Conservation (phyloP, 805 yeast species). For the Ascoidea tarda region DNA sequence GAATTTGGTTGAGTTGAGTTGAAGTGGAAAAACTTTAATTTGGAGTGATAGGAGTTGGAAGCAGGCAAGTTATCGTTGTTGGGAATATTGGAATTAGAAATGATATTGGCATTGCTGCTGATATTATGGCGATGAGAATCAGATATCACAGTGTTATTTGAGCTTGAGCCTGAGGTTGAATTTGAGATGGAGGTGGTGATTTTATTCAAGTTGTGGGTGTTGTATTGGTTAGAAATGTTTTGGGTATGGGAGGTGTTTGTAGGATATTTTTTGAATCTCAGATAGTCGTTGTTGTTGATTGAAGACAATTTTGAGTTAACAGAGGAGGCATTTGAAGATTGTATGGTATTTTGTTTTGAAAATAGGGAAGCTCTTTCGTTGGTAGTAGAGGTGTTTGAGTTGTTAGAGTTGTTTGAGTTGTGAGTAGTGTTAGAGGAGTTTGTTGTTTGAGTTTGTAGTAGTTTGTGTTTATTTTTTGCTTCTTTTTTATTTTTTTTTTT, state of each 20-base stretch:
- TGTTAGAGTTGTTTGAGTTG: neutral
- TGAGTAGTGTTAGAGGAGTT: neutral
- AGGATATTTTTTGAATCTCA: neutral
- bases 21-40: neutral
- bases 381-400: neutral
- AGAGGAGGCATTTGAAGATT: neutral
- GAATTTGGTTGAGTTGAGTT: neutral
- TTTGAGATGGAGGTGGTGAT: neutral
- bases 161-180: neutral
- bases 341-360: neutral
- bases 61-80: neutral
- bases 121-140: neutral
- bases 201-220: neutral
- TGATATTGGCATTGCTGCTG: too few relatives aligned
- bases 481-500: neutral
- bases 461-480: neutral
- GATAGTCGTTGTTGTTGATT: neutral
- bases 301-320: too few relatives aligned
- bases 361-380: neutral
- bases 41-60: neutral
- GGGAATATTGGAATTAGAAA: neutral
- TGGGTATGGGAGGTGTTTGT: neutral
- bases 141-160: neutral
- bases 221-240: neutral
- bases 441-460: neutral